A percentile compares a stretch with the other conserved stretches of the same genome.
phyloP scores from a whole-genome alignment of 2,329 filamentous ascomycete genomes.

The Clonostachys rhizophaga region DNA sequence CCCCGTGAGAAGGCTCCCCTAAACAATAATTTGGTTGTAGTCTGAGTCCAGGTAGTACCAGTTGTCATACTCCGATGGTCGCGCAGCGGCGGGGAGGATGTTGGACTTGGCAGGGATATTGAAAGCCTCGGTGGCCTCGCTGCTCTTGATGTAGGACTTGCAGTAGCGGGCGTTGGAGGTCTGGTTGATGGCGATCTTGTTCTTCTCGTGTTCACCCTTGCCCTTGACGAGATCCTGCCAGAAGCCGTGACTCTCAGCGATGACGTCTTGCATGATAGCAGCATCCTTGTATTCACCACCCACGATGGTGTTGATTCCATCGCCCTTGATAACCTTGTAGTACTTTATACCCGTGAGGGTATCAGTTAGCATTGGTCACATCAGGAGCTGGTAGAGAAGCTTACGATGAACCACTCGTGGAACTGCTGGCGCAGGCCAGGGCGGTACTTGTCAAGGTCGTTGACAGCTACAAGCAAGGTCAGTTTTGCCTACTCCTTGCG shows the following conservation, averaged over 20 bases:
- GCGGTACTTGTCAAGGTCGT: constrained; percentile 30
- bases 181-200: constrained; percentile 31
- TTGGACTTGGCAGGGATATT: constrained; percentile 19
- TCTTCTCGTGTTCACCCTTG: constrained; percentile 22
- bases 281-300: constrained; percentile 27
- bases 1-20: constrained; percentile 1
- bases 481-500: constrained; percentile 1
- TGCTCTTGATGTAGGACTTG: constrained; percentile 23
- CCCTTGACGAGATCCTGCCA: constrained; percentile 33
- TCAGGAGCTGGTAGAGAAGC: constrained; percentile 1
- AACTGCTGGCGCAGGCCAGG: constrained; percentile 25
- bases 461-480: constrained; percentile 15
- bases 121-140: constrained; percentile 21
- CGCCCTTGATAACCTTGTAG: constrained; percentile 31
- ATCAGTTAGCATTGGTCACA: neutral
- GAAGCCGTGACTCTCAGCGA: constrained; percentile 28
- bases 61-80: constrained; percentile 22
- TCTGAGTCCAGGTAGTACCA: constrained; percentile 30
- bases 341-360: constrained; percentile 15
- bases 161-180: constrained; percentile 20
- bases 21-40: constrained; percentile 19
- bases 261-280: constrained; percentile 17
- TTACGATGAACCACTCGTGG: constrained; percentile 31
- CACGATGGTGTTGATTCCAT: constrained; percentile 25
- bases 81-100: constrained; percentile 17